These are phyloP conservation scores for Myxozyma vanderwaltii DNA, from an alignment of 805 yeast species.

Conservation along the genomic window DNA sequence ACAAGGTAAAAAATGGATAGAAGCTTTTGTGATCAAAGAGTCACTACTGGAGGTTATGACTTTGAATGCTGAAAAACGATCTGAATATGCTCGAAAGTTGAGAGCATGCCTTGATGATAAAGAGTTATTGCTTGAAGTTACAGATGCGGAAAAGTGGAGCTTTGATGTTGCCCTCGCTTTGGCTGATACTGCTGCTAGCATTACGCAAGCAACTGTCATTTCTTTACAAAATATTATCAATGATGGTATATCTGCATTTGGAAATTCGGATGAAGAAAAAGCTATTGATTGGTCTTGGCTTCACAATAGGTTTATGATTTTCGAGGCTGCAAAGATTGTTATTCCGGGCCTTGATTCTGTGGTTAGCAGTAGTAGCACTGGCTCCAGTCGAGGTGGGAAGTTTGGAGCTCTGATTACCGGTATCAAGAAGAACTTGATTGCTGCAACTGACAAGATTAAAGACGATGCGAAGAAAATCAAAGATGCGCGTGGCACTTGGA, in stretches of 20 bases:
- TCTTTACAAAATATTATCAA: conserved; percentile 7
- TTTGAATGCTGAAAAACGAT: conserved; percentile 34
- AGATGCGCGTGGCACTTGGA: conserved; percentile 19
- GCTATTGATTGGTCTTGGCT: conserved; percentile 21
- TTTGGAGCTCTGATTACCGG: not conserved
- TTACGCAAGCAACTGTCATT: not conserved
- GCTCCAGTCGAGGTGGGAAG: not conserved
- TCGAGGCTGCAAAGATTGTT: conserved; percentile 26
- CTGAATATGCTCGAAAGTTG: conserved; percentile 36
- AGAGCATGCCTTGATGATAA: conserved; percentile 19
- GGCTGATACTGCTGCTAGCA: conserved; percentile 12
- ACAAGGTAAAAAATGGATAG: conserved; percentile 42
- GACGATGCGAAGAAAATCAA: conserved; percentile 26
- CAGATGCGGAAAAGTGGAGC: conserved; percentile 47
- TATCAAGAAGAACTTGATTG: conserved; percentile 2
- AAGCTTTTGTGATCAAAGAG: conserved; percentile 47
- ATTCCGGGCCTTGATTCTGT: conserved; percentile 10
- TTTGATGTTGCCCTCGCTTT: conserved; percentile 34
- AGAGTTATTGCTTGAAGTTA: conserved; percentile 35
- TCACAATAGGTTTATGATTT: conserved; percentile 17
- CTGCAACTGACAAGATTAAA: conserved; percentile 15
- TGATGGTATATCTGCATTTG: conserved; percentile 3
- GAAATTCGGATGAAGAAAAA: not conserved
- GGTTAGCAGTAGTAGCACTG: not conserved
- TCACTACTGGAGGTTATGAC: conserved; percentile 44